Evolutionary conservation across 345 rosid species (phyloP).

Genomic region (Ceriops tagal): DNA sequence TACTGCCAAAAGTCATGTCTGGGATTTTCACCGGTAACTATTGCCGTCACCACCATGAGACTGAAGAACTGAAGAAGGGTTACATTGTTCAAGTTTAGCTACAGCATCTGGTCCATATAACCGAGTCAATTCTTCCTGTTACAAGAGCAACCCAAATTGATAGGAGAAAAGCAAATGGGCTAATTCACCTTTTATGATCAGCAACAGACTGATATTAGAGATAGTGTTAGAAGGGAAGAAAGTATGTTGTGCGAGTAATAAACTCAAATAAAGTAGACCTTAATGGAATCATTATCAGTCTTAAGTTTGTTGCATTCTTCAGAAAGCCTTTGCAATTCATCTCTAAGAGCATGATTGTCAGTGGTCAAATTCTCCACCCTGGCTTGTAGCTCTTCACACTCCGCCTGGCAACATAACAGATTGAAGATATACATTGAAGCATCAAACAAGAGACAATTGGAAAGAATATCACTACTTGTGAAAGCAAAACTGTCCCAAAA

Average conservation of each 20-base stretch:
- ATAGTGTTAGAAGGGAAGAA: neutral
- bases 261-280: constrained; percentile 36
- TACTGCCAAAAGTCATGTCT: neutral
- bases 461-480: neutral
- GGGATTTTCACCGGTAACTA: constrained; percentile 11
- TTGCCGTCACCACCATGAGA: constrained; percentile 39
- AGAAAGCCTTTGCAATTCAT: constrained; percentile 77
- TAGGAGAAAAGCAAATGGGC: neutral
- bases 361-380: constrained; percentile 62
- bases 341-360: constrained; percentile 66
- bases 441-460: neutral
- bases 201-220: neutral
- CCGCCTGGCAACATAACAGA: constrained; percentile 45
- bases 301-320: constrained; percentile 84
- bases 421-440: neutral
- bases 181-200: neutral
- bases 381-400: constrained; percentile 86
- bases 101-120: constrained; percentile 71
- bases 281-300: constrained; percentile 70
- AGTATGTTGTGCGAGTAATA: no score
- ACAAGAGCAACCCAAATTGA: neutral
- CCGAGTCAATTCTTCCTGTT: constrained; percentile 73
- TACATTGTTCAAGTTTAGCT: constrained; percentile 53
- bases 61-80: constrained; percentile 26
- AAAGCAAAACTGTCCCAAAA: neutral